phyloP scores from a whole-genome alignment of 139 green algal genomes.

The Mesostigma viride region DNA sequence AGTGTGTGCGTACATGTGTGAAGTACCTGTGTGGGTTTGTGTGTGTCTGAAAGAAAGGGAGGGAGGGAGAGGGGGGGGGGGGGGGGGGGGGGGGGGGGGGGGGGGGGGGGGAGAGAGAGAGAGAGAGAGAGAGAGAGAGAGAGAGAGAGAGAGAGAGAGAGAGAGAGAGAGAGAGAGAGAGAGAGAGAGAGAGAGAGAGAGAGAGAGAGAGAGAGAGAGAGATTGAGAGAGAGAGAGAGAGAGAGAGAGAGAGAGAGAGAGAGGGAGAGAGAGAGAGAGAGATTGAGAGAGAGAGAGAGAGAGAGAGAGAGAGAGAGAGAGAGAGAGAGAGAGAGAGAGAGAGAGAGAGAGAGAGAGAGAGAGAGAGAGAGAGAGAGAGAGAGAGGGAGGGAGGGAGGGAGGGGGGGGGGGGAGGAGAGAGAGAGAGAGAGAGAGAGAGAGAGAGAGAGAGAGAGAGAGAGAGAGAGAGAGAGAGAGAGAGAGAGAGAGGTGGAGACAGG shows the following conservation, averaged over 20 bases:
- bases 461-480: conserved; percentile 5
- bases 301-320: conserved; percentile 5
- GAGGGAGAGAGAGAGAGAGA: conserved; percentile 2
- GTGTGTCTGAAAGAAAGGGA: background rate
- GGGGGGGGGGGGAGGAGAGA: background rate
- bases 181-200: conserved; percentile 5
- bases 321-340: conserved; percentile 5
- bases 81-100: too few relatives aligned
- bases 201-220: conserved; percentile 5
- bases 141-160: conserved; percentile 5
- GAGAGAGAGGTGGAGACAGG: background rate
- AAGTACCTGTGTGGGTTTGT: too few relatives aligned
- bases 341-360: conserved; percentile 5
- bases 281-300: conserved; percentile 1
- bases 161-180: conserved; percentile 5
- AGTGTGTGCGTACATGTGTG: too few relatives aligned
- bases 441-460: conserved; percentile 5
- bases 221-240: conserved; percentile 1
- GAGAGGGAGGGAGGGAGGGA: background rate
- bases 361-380: conserved; percentile 5
- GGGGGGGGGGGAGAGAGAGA: background rate
- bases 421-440: conserved; percentile 5
- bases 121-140: conserved; percentile 5
- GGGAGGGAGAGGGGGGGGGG: background rate
- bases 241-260: conserved; percentile 5